Evolutionary conservation across 768 basidiomycete species (phyloP), one percentile per base, ranked within the genome.

Genomic region (Mycena filopes): DNA sequence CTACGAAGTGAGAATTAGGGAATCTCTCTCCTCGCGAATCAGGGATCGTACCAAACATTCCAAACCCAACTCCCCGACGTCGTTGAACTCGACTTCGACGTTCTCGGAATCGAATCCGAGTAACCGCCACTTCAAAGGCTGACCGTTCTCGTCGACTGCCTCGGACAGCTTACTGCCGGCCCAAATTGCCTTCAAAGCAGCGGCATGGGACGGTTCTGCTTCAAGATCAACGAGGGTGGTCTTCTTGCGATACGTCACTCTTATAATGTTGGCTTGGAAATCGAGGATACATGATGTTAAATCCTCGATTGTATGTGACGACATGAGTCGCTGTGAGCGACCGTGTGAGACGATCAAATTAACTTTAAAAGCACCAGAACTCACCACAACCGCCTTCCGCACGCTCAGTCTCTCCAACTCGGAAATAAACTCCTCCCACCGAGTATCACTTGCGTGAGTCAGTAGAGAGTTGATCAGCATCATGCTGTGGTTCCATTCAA

Each of bases 381-480:
- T 63, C 74, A 94, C 93, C 55, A 93, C 87, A 51, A 95, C 92
- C 13, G 93, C 92, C 75, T 90, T 93, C 58, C 91, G 86, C 28
- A 94, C 88, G 70, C 92, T 93, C 55, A 95, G 74, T 49, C 84
- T 82, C 70, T 96, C 93, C 9, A 95, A 77, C 58, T 92, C 89
- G 25, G 81, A 78, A 53, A 91, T 89, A 73, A 96, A 92, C 67
- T 91, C 88, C 51, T 92, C 89, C 91, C 93, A 95, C 63, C 87
- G 83, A 1, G 78, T 77, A 71, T 95, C 93, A 49, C 83, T 90
- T n/a, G 89, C 92, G 71, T 94, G 90, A 10, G 90, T 84, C 60
- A 96, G 75, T 12, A 96, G 81, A 10, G 94, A 93, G 73, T 96
- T 95, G 71, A 97, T 92, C 70, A 97, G 80, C 88, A 92, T 94